A percentile compares a stretch with the other conserved stretches of the same genome.
Evolutionary conservation across 2,329 filamentous ascomycete species (phyloP).

Genomic region (Diplodia scrobiculata): DNA sequence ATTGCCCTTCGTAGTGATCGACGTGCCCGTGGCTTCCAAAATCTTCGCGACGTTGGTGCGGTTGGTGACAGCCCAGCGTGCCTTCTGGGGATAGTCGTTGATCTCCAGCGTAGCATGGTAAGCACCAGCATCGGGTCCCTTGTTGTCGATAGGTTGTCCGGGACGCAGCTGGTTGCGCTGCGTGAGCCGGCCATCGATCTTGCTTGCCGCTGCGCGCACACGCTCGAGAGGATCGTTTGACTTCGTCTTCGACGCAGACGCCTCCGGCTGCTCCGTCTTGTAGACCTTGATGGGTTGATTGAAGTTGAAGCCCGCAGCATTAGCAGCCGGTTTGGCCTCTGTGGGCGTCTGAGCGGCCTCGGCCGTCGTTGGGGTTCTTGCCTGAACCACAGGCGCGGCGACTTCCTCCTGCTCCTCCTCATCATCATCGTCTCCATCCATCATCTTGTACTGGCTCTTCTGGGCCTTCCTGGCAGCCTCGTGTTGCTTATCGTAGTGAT

Average conservation of each 20-base stretch:
- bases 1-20: slow-evolving; percentile 94
- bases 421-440: slow-evolving; percentile 74
- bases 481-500: slow-evolving; percentile 86
- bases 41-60: slow-evolving; percentile 98
- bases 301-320: slow-evolving; percentile 48
- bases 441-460: slow-evolving; percentile 66
- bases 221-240: slow-evolving; percentile 67
- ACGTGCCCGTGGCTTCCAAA: slow-evolving; percentile 88
- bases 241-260: slow-evolving; percentile 57
- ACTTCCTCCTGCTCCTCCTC: slow-evolving; percentile 69
- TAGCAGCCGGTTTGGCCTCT: slow-evolving; percentile 32
- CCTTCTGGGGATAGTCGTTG: slow-evolving; percentile 99
- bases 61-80: slow-evolving; percentile 97
- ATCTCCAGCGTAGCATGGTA: slow-evolving; percentile 98
- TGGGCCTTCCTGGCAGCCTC: slow-evolving; percentile 84
- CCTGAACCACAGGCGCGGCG: slow-evolving; percentile 59
- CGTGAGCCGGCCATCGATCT: slow-evolving; percentile 87
- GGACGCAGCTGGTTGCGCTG: slow-evolving; percentile 86
- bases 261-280: slow-evolving; percentile 62
- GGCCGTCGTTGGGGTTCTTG: slow-evolving; percentile 56
- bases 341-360: slow-evolving; percentile 31
- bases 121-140: slow-evolving; percentile 92
- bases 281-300: slow-evolving; percentile 73
- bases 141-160: slow-evolving; percentile 96
- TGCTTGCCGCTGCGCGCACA: slow-evolving; percentile 85